A percentile compares a stretch with the other conserved stretches of the same genome.
These are phyloP conservation scores for Xylariomycetidae sp. DNA, from an alignment of 2,329 filamentous ascomycete genomes.

Conservation along the genomic window DNA sequence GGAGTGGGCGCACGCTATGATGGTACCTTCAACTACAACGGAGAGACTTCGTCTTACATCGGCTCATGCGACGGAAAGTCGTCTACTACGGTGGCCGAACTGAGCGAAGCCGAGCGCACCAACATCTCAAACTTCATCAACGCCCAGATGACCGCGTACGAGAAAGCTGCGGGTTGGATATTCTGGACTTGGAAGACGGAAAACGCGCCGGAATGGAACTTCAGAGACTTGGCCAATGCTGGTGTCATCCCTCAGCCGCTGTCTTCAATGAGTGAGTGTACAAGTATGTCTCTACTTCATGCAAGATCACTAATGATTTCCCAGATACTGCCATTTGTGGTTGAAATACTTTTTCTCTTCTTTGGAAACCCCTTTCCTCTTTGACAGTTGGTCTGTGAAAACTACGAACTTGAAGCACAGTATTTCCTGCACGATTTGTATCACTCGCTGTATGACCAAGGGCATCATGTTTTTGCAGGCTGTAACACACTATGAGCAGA, in stretches of 20 bases:
- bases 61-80: constrained; percentile 44
- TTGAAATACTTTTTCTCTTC: no score
- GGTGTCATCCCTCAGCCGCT: constrained; percentile 11
- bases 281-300: no score
- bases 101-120: constrained; percentile 55
- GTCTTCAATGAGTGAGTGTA: no score
- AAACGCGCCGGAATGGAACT: constrained; percentile 69
- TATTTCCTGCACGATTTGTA: no score
- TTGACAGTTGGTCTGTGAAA: no score
- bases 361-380: no score
- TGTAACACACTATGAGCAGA: no score
- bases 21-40: constrained; percentile 48
- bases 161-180: constrained; percentile 73
- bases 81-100: constrained; percentile 7
- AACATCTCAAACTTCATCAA: constrained; percentile 68
- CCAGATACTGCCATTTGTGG: no score
- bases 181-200: constrained; percentile 82
- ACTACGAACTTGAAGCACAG: no score
- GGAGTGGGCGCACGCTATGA: constrained; percentile 67
- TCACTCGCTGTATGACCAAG: no score
- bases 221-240: constrained; percentile 36
- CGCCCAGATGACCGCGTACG: constrained; percentile 72
- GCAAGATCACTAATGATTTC: no score
- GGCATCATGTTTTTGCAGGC: no score
- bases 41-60: constrained; percentile 42